Evolutionary conservation across 2,329 filamentous ascomycete genomes (phyloP), one percentile per base, ranked within the genome.

Genomic region (Elsinoe perseae): DNA sequence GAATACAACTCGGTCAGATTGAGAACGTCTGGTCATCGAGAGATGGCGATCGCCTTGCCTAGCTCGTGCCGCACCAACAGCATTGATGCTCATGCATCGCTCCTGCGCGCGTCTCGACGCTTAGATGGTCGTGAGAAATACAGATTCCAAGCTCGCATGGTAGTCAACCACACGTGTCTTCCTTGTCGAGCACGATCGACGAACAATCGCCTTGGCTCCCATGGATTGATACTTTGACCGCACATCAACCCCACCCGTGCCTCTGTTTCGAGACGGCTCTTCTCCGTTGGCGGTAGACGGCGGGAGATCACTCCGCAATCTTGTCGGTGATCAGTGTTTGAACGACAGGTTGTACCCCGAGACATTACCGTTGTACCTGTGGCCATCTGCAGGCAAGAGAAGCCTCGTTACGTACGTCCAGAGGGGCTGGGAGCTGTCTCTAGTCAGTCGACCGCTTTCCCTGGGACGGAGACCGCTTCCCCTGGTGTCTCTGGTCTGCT

Each of bases 261-360:
- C 30, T 52, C 48, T 36, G 27, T 52, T 52, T 52, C 28, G 48
- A 34, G 27, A 52, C 48, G 48, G 48, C 48, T 52, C 48, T 34
- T 34, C 48, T 52, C 27, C 30, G 48, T 38, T 52, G 48, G 48
- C 30, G 48, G 48, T 23, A 36, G 48, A 52, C 30, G 48, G 48
- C 48, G 48, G 48, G 30, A 52, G 48, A 52, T 52, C 48, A 18
- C 48, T 52, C 30, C 48, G 48, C 48, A 52, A 18, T 14, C 40
- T 23, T 14, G 32, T 30, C 20, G 48, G 16, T 52, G 48, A 52
- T 52, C 48, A 34, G 48, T 52, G 32, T 27, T 38, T 38, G 48
- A 20, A 14, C 16, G 28, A 28, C 21, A 10, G 3, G 7, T n/a
- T n/a, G 48, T 36, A 52, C 28, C n/a, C 38, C 30, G 48, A 52